Evolutionary conservation across 257 asterid species (phyloP).

Genomic region (Capsicum rhomboideum): DNA sequence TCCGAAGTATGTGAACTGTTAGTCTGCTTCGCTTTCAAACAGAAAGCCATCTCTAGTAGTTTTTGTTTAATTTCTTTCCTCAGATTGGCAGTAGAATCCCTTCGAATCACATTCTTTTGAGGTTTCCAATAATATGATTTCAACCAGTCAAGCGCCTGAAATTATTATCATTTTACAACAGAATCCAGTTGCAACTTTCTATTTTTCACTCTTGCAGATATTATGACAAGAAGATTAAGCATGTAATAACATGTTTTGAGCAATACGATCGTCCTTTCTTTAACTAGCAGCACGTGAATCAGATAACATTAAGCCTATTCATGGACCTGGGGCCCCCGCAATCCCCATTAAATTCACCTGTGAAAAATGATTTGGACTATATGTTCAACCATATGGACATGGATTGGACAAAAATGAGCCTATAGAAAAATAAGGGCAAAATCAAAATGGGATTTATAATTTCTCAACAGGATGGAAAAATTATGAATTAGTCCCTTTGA

Average conservation of each 20-base stretch:
- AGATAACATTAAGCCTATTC: background rate
- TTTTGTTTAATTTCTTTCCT: constrained; percentile 53
- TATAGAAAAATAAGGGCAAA: background rate
- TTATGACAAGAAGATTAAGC: background rate
- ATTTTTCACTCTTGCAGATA: background rate
- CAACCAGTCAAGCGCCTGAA: constrained; percentile 93
- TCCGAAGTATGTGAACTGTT: constrained; percentile 29
- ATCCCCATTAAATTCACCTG: background rate
- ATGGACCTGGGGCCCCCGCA: background rate
- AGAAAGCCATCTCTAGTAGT: constrained; percentile 44
- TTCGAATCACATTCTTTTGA: constrained; percentile 53
- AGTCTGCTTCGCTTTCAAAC: constrained; percentile 38
- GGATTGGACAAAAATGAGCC: background rate
- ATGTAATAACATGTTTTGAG: background rate
- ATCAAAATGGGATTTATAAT: background rate
- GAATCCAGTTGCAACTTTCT: background rate
- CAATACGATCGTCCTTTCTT: background rate
- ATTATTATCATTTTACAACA: constrained; percentile 4
- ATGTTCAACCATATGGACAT: background rate
- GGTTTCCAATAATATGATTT: constrained; percentile 80
- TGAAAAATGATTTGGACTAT: background rate
- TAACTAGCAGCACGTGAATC: background rate
- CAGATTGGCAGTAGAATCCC: constrained; percentile 27
- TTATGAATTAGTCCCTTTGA: background rate
- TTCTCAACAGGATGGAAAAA: background rate